Evolutionary conservation across 2,329 filamentous ascomycete genomes (phyloP), one percentile per base, ranked within the genome.

Genomic region (Ascosphaera aggregata): DNA sequence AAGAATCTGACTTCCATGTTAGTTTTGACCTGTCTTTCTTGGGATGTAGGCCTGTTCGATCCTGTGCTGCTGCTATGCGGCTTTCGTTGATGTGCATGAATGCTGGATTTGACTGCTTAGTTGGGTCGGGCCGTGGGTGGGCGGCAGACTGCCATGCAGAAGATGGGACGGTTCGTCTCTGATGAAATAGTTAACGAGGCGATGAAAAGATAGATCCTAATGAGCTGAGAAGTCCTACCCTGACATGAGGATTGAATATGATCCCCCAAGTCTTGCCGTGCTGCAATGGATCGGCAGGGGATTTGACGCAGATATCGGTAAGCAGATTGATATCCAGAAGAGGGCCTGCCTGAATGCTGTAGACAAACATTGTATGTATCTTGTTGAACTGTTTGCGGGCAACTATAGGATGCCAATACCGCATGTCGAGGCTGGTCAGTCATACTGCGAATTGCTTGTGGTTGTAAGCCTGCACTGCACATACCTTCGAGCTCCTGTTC

Each of bases 301-400:
- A 62, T 2, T 73, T 61, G 5, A 64, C 62, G 15, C 66, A 58
- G 8, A 80, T 62, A 40, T 89, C 76, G 2, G 75, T 71, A 31
- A 94, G 62, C 1, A 76, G 54, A 47, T 80, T 71, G 15, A 89
- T 57, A 50, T 86, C 75, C 54, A 75, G 76, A 13, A 84, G 62
- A 1, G 73, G 67, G 30, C 72, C 67, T 1, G 79, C 67, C 34
- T 80, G 74, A 15, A 95, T 52, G 49, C 84, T 93, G 60, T 95
- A 95, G 34, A 95, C 61, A 48, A 94, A 82, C 43, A 93, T 75
- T 0, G 80, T 79, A 0, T 65, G 67, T 40, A 93, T 71, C n/a
- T 71, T 63, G 37, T 78, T 66, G 46, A 86, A 91, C 13, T 70
- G 65, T 11, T 64, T 61, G 41, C 82, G 71, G 1, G 69, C 63